Evolutionary conservation across 257 asterid genomes (phyloP), one percentile per base, ranked within the genome.

Genomic region (Solanum arcanum): DNA sequence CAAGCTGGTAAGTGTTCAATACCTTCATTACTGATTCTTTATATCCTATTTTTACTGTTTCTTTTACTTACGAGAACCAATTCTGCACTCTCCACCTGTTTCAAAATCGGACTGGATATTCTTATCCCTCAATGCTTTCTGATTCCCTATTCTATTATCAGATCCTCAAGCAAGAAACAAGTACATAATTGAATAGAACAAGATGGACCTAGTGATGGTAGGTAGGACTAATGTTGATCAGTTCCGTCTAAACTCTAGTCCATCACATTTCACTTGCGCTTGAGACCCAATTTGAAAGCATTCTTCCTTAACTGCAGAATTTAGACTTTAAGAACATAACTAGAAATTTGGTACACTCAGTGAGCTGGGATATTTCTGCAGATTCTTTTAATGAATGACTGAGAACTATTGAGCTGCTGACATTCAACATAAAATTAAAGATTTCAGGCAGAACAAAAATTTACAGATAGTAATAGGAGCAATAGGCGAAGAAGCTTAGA

Each of bases 1-100:
- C 99, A 91, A 93, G 97, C 91, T 96, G 99, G 99, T 96, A 95
- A 89, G 46, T 89, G 86, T 81, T 90, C 86, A 72, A 66, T 83
- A 80, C 90, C 86, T 90, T 88, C 59, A 70, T 27, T 56, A 84
- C 78, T 69, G 83, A 68, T 56, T 68, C 87, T 52, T 68, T 44
- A 39, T 46, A 86, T 87, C 77, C 86, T 11, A 76, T 89, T 83
- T 70, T 64, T 76, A 21, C 23, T 29, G 49, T 52, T 73, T 70
- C 16, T 27, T 72, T 70, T 20, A 4, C 37, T 68, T 35, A 33
- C 20, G 25, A 11, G 21, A 37, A 49, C 66, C 29, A 29, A 29
- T 49, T 66, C 85, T 29, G 20, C 69, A 81, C 44, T 81, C 69
- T 29, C 46, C 46, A 49, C 46, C 27, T 11, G 29, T 77, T 49